Base-by-base conservation (phyloP, 2,329 filamentous ascomycete species). In the Neophaeococcomyces aloes region DNA sequence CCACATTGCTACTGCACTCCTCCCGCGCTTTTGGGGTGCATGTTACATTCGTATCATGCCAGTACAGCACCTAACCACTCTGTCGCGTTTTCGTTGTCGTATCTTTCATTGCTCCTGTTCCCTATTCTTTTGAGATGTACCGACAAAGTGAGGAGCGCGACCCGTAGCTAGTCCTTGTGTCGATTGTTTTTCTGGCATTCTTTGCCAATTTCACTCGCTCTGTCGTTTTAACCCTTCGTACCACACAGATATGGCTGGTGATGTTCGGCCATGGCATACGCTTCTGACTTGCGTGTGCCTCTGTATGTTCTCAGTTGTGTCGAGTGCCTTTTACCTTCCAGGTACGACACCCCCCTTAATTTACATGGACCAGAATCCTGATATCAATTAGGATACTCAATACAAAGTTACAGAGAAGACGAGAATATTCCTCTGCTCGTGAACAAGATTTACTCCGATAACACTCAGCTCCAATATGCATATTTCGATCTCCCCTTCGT, bases 391-490 rank as follows among this genome's bases (percentile, higher is more conserved):
- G 86, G 86, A 53, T 91, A 83, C 72, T 93, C 86, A 4, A 79
- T 88, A 58, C 83, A 80, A 59, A 86, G 78, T 57, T 93, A 93
- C 61, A 73, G 72, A 52, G 76, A 87, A 51, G 75, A 78, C 60
- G 83, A 93, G 54, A 70, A 78, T 8, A 82, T 94, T 30, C 86
- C 86, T 1, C 71, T 94, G n/a, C 78, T 89, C 44, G 83, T 91
- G 52, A 94, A 94, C 68, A 94, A 94, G 63, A 80, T 88, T 56
- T 93, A 88, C 64, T 93, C 86, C 44, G 86, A 93, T 64, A 80
- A 84, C 56, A 91, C 84, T 6, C 82, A 91, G 61, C 69, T 94
- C n/a, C 86, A 93, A 62, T 93, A 87, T 75, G 86, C 86, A 53
- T 94, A 89, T 67, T 84, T 82, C 61, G 83, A 91, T 55, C 78